phyloP scores from a whole-genome alignment of 176 grass and related monocot genomes.

The Hsuehochloa calcarea region DNA sequence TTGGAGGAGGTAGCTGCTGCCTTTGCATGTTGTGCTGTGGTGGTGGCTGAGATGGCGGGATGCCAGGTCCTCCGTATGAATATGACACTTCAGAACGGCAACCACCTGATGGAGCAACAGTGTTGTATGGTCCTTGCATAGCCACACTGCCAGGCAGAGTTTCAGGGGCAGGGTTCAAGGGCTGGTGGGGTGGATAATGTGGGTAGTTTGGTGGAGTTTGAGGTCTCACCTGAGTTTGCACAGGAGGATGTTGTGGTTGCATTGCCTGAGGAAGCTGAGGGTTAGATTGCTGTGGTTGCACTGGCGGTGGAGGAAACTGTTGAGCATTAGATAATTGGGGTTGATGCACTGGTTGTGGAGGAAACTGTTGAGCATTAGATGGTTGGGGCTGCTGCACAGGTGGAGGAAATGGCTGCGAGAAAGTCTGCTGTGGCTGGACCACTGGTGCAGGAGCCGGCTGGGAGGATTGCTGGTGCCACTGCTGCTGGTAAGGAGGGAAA shows the following conservation, averaged over 20 bases:
- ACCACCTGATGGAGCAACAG: constrained; percentile 43
- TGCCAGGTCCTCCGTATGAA: constrained; percentile 58
- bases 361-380: constrained; percentile 42
- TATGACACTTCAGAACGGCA: constrained; percentile 53
- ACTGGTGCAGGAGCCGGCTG: constrained; percentile 34
- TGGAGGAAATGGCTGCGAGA: constrained; percentile 44
- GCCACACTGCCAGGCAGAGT: constrained; percentile 51
- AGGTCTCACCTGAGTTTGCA: constrained; percentile 63
- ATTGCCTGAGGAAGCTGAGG: constrained; percentile 40
- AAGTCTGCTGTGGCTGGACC: constrained; percentile 47
- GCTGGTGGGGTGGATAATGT: constrained; percentile 60
- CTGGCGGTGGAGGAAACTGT: constrained; percentile 26
- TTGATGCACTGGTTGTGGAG: constrained; percentile 30
- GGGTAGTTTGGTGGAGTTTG: constrained; percentile 63
- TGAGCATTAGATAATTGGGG: constrained; percentile 37
- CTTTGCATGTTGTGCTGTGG: constrained; percentile 52
- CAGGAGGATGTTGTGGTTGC: constrained; percentile 46
- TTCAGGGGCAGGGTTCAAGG: constrained; percentile 59
- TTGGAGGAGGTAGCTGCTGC: constrained; percentile 50
- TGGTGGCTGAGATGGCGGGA: constrained; percentile 20
- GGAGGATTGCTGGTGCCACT: constrained; percentile 53
- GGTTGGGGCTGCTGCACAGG: constrained; percentile 34
- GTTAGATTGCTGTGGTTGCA: constrained; percentile 47
- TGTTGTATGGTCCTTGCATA: constrained; percentile 61
- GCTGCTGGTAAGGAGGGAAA: constrained; percentile 50